phyloP scores from a whole-genome alignment of 2,329 filamentous ascomycete genomes.

The Leptosphaerulina australis region DNA sequence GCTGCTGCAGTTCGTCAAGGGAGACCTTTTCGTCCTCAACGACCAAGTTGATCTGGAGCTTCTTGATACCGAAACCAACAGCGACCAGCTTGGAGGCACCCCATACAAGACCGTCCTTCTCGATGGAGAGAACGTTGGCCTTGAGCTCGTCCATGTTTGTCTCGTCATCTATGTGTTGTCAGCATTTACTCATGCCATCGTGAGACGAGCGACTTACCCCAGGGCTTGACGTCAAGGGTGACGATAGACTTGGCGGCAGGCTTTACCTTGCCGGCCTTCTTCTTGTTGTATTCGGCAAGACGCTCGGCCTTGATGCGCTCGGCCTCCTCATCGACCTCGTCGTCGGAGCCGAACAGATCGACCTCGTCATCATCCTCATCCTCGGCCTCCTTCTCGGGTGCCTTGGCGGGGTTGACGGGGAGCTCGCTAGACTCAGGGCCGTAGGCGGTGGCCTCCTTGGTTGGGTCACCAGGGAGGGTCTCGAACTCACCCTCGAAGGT shows the following conservation, averaged over 20 bases:
- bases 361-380: conserved; percentile 70
- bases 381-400: conserved; percentile 67
- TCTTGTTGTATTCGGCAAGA: conserved; percentile 91
- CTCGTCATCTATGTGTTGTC: conserved; percentile 73
- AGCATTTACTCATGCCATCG: conserved; percentile 17
- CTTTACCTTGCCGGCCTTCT: conserved; percentile 96
- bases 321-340: conserved; percentile 70
- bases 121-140: conserved; percentile 77
- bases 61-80: conserved; percentile 97
- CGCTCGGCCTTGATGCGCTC: conserved; percentile 84
- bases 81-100: conserved; percentile 87
- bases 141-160: conserved; percentile 87
- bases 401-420: conserved; percentile 84
- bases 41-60: conserved; percentile 98
- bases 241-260: conserved; percentile 93
- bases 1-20: conserved; percentile 80
- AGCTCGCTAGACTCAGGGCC: conserved; percentile 81
- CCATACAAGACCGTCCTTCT: conserved; percentile 95
- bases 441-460: conserved; percentile 87
- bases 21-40: conserved; percentile 97
- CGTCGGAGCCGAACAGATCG: conserved; percentile 91
- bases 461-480: conserved; percentile 86
- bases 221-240: conserved; percentile 96
- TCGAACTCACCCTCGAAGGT: conserved; percentile 92
- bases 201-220: conserved; percentile 70